Conservation (phyloP, 352 stramenopile genomes). For the Phytophthora litchii region DNA sequence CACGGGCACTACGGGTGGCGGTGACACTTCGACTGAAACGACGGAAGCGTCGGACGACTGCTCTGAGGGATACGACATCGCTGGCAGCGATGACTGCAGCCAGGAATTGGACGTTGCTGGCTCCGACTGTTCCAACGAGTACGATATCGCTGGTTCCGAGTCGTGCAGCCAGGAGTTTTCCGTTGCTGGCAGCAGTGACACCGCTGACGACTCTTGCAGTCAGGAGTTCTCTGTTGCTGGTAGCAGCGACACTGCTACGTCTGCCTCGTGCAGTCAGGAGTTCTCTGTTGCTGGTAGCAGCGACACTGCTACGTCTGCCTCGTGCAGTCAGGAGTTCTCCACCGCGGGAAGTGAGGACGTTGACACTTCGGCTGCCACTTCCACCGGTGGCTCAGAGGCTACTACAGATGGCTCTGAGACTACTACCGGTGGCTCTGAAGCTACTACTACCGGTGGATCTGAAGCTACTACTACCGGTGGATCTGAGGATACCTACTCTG, state of each 20-base stretch:
- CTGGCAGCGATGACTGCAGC: constrained; percentile 23
- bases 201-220: constrained; percentile 38
- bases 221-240: constrained; percentile 36
- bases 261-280: constrained; percentile 35
- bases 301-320: constrained; percentile 13
- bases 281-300: constrained; percentile 37
- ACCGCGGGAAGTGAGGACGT: constrained; percentile 23
- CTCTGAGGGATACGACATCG: constrained; percentile 29
- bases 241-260: constrained; percentile 23
- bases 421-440: constrained; percentile 7
- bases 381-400: neutral
- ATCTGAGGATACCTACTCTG: constrained; percentile 3
- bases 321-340: constrained; percentile 35
- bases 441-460: neutral
- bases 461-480: constrained; percentile 9
- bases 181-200: constrained; percentile 31
- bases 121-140: constrained; percentile 27
- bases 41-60: constrained; percentile 30
- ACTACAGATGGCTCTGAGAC: neutral
- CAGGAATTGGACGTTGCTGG: constrained; percentile 38
- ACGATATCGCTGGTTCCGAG: constrained; percentile 40
- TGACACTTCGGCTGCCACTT: constrained; percentile 8
- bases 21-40: constrained; percentile 3
- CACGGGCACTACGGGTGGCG: neutral
- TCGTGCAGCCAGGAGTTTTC: constrained; percentile 36